Base-by-base conservation (phyloP, 495 filamentous ascomycete genomes). In the Penicillium pulvis region DNA sequence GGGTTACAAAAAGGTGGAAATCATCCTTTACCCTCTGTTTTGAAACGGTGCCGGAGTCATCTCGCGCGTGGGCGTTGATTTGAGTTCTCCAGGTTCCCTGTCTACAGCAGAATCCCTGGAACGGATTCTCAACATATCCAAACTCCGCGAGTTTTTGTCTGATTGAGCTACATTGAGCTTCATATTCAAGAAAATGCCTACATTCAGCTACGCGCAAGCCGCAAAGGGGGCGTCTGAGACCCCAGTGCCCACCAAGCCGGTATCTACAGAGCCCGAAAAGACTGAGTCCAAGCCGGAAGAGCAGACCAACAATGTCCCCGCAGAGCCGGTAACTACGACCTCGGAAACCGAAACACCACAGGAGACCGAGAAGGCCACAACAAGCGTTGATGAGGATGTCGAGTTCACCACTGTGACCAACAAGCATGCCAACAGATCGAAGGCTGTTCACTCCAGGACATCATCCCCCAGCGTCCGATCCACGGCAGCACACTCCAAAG, bases 131-230 rank as follows among this genome's bases (percentile, higher is more conserved):
- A 12, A 31, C 26, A 26, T 55, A 39, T 35, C 35, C 43, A 31
- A 57, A 45, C 46, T 66, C 47, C 51, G 59, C 60, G 45, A 59
- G 55, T 62, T 59, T 53, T 56, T 48, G 47, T 59, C 51, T 11
- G 10, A 51, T 43, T 41, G 20, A 63, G 31, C 53, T 57, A 59
- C 55, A 20, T 58, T 61, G 55, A 67, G 65, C 54, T 57, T 54
- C 17, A 42, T 19, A 47, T 46, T 12, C 60, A 30, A 62, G 19
- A 49, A 52, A 36, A 63, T 63, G 61, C 59, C 76, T 63, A 70
- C 71, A 54, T 95, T 97, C 74, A 97, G 94, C 43, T 98, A 98
- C 75, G 93, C 93, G 56, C 92, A 96, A 80, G 93, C 93, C 68
- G 94, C 93, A 28, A 92, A 91, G 74, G 90, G 91, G 63, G 80